These are phyloP conservation scores for Melampsora larici-populina DNA, from an alignment of 1,284 basidiomycete genomes.

Conservation along the genomic window DNA sequence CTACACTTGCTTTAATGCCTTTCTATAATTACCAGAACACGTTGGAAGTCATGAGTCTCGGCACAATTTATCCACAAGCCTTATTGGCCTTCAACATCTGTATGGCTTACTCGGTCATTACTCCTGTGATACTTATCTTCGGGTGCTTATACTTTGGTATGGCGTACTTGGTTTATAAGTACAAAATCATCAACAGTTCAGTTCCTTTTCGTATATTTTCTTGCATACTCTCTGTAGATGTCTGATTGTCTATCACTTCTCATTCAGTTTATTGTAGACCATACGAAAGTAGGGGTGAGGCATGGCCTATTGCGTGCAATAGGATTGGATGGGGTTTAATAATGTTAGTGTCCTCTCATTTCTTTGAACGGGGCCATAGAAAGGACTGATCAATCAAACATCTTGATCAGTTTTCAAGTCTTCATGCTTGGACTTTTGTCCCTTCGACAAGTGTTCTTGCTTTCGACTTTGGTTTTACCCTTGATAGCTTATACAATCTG, in stretches of 20 bases:
- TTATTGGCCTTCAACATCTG: constrained; percentile 53
- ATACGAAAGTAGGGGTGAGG: constrained; percentile 38
- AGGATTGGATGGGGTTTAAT: constrained; percentile 41
- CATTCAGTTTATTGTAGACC: constrained; percentile 32
- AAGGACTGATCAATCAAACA: not conserved
- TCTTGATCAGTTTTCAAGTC: constrained; percentile 29
- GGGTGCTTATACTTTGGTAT: constrained; percentile 52
- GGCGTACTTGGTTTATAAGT: constrained; percentile 54
- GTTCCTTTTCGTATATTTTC: not conserved
- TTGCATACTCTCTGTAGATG: not conserved
- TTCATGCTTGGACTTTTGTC: constrained; percentile 43
- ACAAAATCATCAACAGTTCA: constrained; percentile 52
- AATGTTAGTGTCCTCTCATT: constrained; percentile 11
- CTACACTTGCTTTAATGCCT: constrained; percentile 48
- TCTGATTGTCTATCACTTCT: not conserved
- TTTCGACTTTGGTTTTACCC: constrained; percentile 33
- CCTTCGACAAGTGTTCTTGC: constrained; percentile 38
- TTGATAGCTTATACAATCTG: constrained; percentile 35
- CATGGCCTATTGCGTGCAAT: constrained; percentile 38
- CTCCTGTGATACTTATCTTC: constrained; percentile 52
- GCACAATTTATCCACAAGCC: constrained; percentile 53
- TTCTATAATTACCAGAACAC: constrained; percentile 50
- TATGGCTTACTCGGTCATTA: constrained; percentile 53
- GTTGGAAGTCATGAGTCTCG: constrained; percentile 48
- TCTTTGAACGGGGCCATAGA: not conserved